Conservation (phyloP, 306 rosid species). For the Hylodesmum podocarpum region DNA sequence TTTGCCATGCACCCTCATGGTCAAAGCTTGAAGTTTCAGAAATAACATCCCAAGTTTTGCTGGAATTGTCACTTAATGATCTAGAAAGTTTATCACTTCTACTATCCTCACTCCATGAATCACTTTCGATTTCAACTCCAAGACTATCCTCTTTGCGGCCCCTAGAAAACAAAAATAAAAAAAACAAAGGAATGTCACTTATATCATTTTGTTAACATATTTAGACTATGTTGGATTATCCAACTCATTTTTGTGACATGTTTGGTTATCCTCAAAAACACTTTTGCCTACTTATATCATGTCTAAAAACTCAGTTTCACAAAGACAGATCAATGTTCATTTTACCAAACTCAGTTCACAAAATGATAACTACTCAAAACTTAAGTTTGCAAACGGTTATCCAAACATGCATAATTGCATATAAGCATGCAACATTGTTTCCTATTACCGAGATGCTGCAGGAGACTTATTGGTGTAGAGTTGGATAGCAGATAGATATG, state of each 20-base stretch:
- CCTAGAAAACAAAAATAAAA: slow-evolving; percentile 28
- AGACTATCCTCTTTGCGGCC: slow-evolving; percentile 45
- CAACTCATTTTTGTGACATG: no score
- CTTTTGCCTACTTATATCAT: no score
- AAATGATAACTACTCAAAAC: no score
- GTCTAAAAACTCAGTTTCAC: no score
- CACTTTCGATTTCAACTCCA: slow-evolving; percentile 59
- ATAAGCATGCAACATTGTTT: background rate
- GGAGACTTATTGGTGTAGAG: slow-evolving; percentile 54
- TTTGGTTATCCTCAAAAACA: no score
- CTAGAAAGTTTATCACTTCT: slow-evolving; percentile 64
- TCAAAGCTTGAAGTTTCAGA: slow-evolving; percentile 70
- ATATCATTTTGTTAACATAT: background rate
- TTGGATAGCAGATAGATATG: slow-evolving; percentile 77
- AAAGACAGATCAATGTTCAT: no score
- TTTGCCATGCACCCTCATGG: slow-evolving; percentile 54
- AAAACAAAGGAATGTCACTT: background rate
- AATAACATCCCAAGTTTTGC: slow-evolving; percentile 66
- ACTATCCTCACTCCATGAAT: slow-evolving; percentile 77
- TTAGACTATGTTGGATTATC: no score
- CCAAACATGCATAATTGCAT: no score
- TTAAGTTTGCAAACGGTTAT: no score
- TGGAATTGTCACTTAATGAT: slow-evolving; percentile 64
- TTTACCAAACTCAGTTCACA: no score
- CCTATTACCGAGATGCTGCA: slow-evolving; percentile 48